Evolutionary conservation across 2,329 filamentous ascomycete species (phyloP).

Genomic region (Cercospora sp.): DNA sequence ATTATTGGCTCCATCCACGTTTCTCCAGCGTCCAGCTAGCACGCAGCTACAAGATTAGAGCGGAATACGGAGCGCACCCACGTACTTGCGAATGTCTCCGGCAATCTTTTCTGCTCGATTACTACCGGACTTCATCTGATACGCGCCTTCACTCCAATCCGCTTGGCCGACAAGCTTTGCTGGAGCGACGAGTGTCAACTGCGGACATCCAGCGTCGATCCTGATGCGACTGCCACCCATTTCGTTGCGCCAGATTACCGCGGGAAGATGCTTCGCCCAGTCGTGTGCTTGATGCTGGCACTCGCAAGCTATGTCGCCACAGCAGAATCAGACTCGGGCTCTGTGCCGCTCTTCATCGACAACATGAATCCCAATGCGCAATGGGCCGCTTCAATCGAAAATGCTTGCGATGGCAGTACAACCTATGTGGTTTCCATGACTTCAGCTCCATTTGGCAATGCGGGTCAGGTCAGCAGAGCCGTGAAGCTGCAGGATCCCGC

Average conservation of each 20-base stretch:
- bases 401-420: conserved; percentile 29
- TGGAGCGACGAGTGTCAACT: not conserved
- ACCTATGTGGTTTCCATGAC: conserved; percentile 31
- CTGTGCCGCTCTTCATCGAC: conserved; percentile 30
- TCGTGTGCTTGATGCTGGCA: not conserved
- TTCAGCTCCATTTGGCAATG: conserved; percentile 23
- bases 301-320: not conserved
- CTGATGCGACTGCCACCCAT: not conserved
- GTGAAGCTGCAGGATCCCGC: not conserved
- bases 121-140: not conserved
- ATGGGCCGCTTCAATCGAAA: conserved; percentile 31
- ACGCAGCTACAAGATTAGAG: not conserved
- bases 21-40: not conserved
- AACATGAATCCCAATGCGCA: conserved; percentile 29
- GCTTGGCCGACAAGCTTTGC: not conserved
- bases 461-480: conserved; percentile 17
- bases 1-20: not conserved
- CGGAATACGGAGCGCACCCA: not conserved
- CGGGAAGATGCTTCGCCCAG: not conserved
- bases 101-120: not conserved
- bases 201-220: not conserved
- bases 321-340: conserved; percentile 1
- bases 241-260: not conserved
- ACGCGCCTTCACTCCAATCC: not conserved
- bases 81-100: not conserved